Percentiles rank a stretch among this genome's conserved stretches.
Conservation (phyloP, 176 grass and related monocot genomes). For the Oryza rufipogon region DNA sequence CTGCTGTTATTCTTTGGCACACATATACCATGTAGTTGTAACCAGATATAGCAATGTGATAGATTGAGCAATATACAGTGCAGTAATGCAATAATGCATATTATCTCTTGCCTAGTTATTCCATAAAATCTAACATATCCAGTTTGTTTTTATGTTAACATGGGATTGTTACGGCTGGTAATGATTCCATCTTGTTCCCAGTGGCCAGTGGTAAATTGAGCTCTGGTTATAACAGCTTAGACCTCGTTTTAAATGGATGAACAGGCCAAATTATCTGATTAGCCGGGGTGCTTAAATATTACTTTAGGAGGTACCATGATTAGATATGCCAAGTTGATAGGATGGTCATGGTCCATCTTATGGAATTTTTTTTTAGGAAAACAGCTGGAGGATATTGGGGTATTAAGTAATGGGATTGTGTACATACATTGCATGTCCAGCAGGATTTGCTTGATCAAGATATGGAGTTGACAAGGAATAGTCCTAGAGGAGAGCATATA, state of each 20-base stretch:
- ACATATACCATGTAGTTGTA: not conserved
- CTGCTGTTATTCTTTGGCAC: not conserved
- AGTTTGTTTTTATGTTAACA: not conserved
- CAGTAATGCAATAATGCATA: not conserved
- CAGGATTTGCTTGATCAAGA: not conserved
- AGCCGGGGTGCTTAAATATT: not conserved
- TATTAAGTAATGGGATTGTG: not conserved
- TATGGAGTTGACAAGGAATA: not conserved
- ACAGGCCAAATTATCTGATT: no score
- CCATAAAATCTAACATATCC: not conserved
- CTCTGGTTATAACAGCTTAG: not conserved
- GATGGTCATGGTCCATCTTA: not conserved
- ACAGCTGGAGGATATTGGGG: not conserved
- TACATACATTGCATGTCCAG: slow-evolving; percentile 13
- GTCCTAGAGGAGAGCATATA: not conserved
- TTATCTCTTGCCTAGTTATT: not conserved
- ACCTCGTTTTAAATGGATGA: no score
- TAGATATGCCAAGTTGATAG: not conserved
- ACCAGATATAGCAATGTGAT: not conserved
- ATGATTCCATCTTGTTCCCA: not conserved
- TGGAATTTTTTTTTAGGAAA: not conserved
- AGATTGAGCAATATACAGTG: not conserved
- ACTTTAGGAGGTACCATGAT: not conserved
- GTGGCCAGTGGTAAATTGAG: not conserved
- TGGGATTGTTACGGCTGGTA: not conserved